Conservation (phyloP, 2,329 filamentous ascomycete genomes). For the Cladosporium sp. region DNA sequence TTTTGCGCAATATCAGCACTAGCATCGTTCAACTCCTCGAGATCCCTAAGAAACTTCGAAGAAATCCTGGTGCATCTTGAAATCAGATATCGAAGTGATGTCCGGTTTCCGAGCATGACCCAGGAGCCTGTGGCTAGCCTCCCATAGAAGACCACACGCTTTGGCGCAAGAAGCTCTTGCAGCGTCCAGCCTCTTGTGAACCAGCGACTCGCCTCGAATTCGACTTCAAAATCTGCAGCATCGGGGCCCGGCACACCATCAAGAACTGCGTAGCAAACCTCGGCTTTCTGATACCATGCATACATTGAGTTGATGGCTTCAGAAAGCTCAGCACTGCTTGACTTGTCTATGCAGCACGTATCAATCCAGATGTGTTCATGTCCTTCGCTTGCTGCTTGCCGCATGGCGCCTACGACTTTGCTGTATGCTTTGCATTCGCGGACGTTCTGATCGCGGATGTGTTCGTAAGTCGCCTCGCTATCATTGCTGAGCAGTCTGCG, state of each 20-base stretch:
- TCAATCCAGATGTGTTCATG: conserved; percentile 40
- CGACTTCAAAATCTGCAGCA: neutral
- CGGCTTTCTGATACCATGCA: conserved; percentile 38
- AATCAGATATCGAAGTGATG: neutral
- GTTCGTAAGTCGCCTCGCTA: no score
- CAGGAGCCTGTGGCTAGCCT: neutral
- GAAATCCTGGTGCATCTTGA: neutral
- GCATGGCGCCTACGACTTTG: conserved; percentile 32
- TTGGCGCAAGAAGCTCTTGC: conserved; percentile 11
- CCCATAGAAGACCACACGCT: neutral
- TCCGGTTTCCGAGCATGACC: neutral
- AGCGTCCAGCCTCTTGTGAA: conserved; percentile 15
- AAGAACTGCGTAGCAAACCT: conserved; percentile 40
- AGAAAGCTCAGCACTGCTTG: conserved; percentile 37
- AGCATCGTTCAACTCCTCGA: neutral
- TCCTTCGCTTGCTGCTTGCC: conserved; percentile 29
- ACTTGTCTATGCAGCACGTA: conserved; percentile 43
- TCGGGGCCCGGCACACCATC: conserved; percentile 27
- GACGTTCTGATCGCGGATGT: neutral
- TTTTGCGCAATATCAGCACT: conserved; percentile 17
- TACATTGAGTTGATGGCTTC: conserved; percentile 34
- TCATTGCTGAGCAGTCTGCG: neutral
- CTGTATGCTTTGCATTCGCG: conserved; percentile 24
- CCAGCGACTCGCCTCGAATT: neutral
- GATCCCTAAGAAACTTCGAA: neutral